These are phyloP conservation scores for Malania oleifera DNA, from an alignment of 164 flowering plant genomes.

Conservation along the genomic window DNA sequence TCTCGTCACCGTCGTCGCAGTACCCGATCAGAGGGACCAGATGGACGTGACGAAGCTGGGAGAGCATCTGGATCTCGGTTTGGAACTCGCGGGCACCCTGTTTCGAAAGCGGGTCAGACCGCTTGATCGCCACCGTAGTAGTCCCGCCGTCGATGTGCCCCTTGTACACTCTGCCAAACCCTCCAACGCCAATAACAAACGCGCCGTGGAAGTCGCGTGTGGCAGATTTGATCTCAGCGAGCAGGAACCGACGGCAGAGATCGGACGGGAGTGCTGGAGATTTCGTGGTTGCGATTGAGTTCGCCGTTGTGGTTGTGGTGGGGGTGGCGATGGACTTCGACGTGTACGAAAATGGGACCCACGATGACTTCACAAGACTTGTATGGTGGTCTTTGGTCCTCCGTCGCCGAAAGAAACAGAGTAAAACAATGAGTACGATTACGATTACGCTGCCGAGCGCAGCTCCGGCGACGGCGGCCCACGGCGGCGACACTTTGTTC, in stretches of 20 bases:
- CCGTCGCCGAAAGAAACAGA: background rate
- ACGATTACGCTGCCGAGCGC: background rate
- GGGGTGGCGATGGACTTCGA: constrained; percentile 5
- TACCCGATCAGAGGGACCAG: constrained; percentile 36
- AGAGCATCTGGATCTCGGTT: constrained; percentile 28
- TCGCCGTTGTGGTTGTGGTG: too few relatives aligned
- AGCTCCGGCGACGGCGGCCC: too few relatives aligned
- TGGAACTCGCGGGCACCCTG: constrained; percentile 28
- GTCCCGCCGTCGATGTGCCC: constrained; percentile 21
- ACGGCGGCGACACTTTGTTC: too few relatives aligned
- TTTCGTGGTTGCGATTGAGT: too few relatives aligned
- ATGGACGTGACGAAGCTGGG: constrained; percentile 26
- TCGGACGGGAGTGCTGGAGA: constrained; percentile 14
- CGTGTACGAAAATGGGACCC: background rate
- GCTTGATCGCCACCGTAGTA: constrained; percentile 28
- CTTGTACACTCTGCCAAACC: constrained; percentile 28
- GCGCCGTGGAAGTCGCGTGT: constrained; percentile 21
- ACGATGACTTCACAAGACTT: background rate
- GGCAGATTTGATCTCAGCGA: constrained; percentile 22
- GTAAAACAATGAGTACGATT: too few relatives aligned
- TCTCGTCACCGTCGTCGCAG: constrained; percentile 25
- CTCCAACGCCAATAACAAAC: constrained; percentile 23
- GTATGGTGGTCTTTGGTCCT: background rate
- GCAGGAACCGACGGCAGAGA: constrained; percentile 18
- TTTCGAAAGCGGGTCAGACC: constrained; percentile 16